Evolutionary conservation across 2,329 filamentous ascomycete species (phyloP), one percentile per base, ranked within the genome.

Genomic region (Pseudocercospora ulei): DNA sequence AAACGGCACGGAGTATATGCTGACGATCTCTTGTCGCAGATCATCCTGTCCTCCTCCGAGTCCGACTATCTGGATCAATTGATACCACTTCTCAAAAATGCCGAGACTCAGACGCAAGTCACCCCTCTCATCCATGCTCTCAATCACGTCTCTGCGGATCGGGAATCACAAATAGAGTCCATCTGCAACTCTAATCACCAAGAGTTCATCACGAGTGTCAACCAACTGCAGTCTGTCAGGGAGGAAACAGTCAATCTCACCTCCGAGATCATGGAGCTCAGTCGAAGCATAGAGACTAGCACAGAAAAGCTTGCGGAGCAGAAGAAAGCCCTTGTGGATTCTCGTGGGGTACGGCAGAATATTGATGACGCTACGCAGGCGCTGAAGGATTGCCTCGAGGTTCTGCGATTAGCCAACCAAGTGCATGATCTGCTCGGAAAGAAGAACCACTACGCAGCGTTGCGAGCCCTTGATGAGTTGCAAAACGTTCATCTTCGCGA

Each of bases 111-210:
- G 80, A 82, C 57, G 73, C 82, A 55, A 34, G 52, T 59, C 79
- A 4, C 71, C 70, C 24, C 75, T 42, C 72, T 98, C 25, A 75
- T 86, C 33, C 80, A 87, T 53, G 82, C 82, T 44, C 70, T 93
- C 39, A 76, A 78, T 29, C 77, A 79, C 51, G 92, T 94, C 61
- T 83, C 87, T 20, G 78, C 80, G 51, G 83, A 90, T 30, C 80
- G 87, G 44, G 90, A 98, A 61, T 65, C 75, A 8, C 87, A 96
- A 54, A 96, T 98, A 49, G 90, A 98, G 65, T 76, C 76, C 13
- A 92, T 96, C 53, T 94, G 90, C 53, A 78, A 94, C 55, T 88
- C 83, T 7, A 94, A 95, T 55, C 90, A 98, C 56, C 88, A 96
- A 57, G 90, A 95, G 56, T 98, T 98, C 57, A 80, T 96, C 20